phyloP scores from a whole-genome alignment of 805 yeast genomes.

The Spencermartinsiella europaea region DNA sequence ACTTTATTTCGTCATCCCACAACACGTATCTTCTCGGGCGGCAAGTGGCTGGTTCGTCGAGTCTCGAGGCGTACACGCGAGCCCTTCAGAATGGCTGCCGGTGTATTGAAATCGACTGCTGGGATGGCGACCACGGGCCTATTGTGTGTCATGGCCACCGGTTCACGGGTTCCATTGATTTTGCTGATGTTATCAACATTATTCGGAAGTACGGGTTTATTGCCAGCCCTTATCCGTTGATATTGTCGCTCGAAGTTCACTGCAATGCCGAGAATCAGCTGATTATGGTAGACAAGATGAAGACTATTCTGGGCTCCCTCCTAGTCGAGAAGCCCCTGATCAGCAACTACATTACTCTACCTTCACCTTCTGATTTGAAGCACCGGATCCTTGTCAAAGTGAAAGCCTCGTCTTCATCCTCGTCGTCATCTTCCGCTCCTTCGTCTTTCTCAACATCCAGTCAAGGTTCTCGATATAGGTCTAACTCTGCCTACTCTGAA shows the following conservation, averaged over 20 bases:
- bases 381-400: constrained; percentile 74
- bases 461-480: too few species aligned
- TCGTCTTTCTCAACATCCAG: neutral
- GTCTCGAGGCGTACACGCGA: constrained; percentile 82
- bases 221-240: constrained; percentile 79
- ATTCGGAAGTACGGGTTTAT: constrained; percentile 83
- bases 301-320: constrained; percentile 53
- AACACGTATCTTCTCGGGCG: constrained; percentile 87
- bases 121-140: constrained; percentile 85
- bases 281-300: constrained; percentile 49
- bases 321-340: constrained; percentile 41
- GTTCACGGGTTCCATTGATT: constrained; percentile 67
- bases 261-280: constrained; percentile 67
- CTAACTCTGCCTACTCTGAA: too few species aligned
- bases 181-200: constrained; percentile 63
- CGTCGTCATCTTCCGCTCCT: neutral
- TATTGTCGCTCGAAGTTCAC: constrained; percentile 78
- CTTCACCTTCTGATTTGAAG: constrained; percentile 69
- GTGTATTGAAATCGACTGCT: constrained; percentile 90
- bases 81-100: constrained; percentile 90
- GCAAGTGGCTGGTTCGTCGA: constrained; percentile 81
- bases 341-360: constrained; percentile 37
- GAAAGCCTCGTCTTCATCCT: constrained; percentile 39
- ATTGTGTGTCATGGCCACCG: constrained; percentile 87
- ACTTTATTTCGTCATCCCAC: constrained; percentile 89